Evolutionary conservation across 352 stramenopile species (phyloP), one percentile per base, ranked within the genome.

Genomic region (Plasmopara muralis): DNA sequence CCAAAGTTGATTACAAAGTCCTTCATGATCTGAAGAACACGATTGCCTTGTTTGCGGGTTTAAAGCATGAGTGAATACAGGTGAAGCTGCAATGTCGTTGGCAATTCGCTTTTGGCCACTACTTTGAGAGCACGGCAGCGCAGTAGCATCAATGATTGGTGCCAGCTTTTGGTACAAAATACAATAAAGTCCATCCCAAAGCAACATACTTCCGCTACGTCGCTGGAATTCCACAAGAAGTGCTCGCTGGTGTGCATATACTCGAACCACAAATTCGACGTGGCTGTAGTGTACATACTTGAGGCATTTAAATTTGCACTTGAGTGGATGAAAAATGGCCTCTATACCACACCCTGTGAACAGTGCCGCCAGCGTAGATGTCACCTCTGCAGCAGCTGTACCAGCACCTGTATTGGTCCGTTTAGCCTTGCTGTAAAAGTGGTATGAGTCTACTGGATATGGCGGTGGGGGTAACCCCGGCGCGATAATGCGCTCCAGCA

Each of bases 221-320:
- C 82, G 77, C 64, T 92, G 82, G 53, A 80, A 90, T 43, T 92
- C 82, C 30, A 92, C 64, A 5, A 92, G 64, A 33, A 89, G 47
- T 16, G 62, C 60, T 35, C 47, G 55, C 39, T 64, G 60, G 28
- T 73, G 62, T 35, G 69, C 57, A 60, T 89, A 90, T 9, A 89
- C 69, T 18, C 82, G 63, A 25, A 89, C 62, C 18, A 87, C 71
- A 41, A 92, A 92, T 64, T 92, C 79, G 20, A 92, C 70, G 51
- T 85, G 79, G 52, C 75, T 86, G 64, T 89, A 92, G 57, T 90
- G 77, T 33, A 89, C 75, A 49, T 90, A 85, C 58, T 89, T 89
- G 56, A 92, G 70, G 54, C 82, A 90, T 48, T 89, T 89, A 56
- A 92, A 92, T 62, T 92, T 92, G 68, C 79, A 89, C 50, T 90